Conservation (phyloP, 179 eudicot genomes). For the Sideroxylon spinosum region DNA sequence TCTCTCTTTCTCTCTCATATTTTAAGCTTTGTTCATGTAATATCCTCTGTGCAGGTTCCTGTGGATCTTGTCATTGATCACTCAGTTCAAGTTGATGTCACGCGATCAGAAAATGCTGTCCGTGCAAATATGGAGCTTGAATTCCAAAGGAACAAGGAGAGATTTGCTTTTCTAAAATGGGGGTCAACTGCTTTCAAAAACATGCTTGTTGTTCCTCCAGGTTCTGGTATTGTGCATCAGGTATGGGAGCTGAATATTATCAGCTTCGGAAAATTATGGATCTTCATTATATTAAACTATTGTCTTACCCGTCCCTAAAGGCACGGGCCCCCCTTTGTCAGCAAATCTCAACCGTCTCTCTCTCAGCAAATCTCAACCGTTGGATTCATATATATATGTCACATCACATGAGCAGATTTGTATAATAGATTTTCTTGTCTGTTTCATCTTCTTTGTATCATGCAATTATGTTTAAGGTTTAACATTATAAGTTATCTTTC, state of each 20-base stretch:
- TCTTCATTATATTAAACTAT: neutral
- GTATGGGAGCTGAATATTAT: constrained; percentile 22
- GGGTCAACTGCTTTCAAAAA: constrained; percentile 62
- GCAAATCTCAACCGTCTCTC: too few relatives aligned
- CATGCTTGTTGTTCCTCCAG: constrained; percentile 75
- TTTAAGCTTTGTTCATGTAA: neutral
- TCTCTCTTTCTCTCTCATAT: neutral
- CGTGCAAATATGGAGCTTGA: constrained; percentile 61
- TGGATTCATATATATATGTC: too few relatives aligned
- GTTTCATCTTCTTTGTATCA: neutral
- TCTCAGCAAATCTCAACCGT: too few relatives aligned
- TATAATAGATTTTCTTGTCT: neutral
- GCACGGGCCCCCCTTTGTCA: too few relatives aligned
- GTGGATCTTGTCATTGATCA: constrained; percentile 70
- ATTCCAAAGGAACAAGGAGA: constrained; percentile 57
- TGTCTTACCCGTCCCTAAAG: too few relatives aligned
- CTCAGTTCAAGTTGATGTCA: constrained; percentile 68
- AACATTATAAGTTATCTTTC: neutral
- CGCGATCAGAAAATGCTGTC: constrained; percentile 62
- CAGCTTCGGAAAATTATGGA: constrained; percentile 9
- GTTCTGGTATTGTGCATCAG: constrained; percentile 75
- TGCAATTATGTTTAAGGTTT: neutral
- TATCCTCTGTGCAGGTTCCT: constrained; percentile 43
- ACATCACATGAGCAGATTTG: too few relatives aligned
- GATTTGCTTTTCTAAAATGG: constrained; percentile 69